Percentiles rank a stretch among this genome's conserved stretches.
Conservation (phyloP, 148 eudicot species). For the Diospyros kaki region DNA sequence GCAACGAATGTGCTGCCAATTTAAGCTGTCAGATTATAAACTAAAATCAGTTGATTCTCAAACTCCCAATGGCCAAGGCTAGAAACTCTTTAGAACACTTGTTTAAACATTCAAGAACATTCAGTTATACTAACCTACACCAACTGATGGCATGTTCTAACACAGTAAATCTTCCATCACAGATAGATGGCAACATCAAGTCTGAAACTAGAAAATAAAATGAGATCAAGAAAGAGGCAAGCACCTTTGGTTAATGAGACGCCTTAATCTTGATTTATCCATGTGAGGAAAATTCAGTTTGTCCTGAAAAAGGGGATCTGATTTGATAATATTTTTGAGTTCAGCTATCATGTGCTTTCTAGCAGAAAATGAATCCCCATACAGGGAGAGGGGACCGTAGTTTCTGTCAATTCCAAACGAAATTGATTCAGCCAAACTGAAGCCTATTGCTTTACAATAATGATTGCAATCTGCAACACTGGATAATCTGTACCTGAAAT, state of each 20-base stretch:
- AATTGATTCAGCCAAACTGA: not conserved
- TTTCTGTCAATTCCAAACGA: conserved; percentile 11
- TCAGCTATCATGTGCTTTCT: conserved; percentile 15
- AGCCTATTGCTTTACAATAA: not conserved
- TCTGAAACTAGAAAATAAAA: not conserved
- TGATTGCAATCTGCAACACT: not conserved
- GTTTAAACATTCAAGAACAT: not conserved
- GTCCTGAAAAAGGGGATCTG: conserved; percentile 13
- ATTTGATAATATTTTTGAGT: conserved; percentile 13
- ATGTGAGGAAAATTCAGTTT: conserved; percentile 22
- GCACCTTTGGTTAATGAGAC: conserved; percentile 23
- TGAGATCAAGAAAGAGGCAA: not conserved
- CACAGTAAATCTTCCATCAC: not conserved
- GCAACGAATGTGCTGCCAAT: conserved; percentile 35
- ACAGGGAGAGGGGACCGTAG: conserved; percentile 8
- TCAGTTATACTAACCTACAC: not conserved
- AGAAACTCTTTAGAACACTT: not conserved
- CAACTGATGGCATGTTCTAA: not conserved
- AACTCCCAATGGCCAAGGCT: not conserved
- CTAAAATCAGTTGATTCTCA: not conserved
- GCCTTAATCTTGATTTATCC: conserved; percentile 14
- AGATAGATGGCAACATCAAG: not conserved
- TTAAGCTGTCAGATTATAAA: conserved; percentile 14
- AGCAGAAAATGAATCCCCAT: conserved; percentile 14
- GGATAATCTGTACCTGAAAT: conserved; percentile 16